phyloP scores from a whole-genome alignment of 148 eudicot genomes.

The Euryodendron excelsum region DNA sequence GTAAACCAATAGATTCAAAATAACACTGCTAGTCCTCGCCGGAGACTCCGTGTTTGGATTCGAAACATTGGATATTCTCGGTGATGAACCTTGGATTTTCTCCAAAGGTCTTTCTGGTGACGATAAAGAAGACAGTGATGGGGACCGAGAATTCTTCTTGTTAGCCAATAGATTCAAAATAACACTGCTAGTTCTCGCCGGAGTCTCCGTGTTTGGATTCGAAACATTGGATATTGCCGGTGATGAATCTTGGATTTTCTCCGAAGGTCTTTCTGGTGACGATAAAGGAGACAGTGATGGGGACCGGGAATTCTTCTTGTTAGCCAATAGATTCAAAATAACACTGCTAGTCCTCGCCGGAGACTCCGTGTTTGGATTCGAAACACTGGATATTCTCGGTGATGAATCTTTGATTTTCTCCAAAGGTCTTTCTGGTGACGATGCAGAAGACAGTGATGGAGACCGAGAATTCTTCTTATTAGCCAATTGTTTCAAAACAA shows the following conservation, averaged over 20 bases:
- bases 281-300: slow-evolving; percentile 17
- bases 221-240: neutral
- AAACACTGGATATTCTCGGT: slow-evolving; percentile 27
- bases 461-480: neutral
- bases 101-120: slow-evolving; percentile 4
- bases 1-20: slow-evolving; percentile 9
- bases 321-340: neutral
- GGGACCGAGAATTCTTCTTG: slow-evolving; percentile 10
- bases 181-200: neutral
- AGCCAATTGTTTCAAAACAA: slow-evolving; percentile 8
- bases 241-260: neutral
- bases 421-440: slow-evolving; percentile 41
- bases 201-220: slow-evolving; percentile 14
- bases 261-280: slow-evolving; percentile 15
- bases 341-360: neutral
- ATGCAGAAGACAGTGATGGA: slow-evolving; percentile 16
- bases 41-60: slow-evolving; percentile 10
- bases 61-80: neutral
- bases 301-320: slow-evolving; percentile 7
- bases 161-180: slow-evolving; percentile 12
- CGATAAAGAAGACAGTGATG: slow-evolving; percentile 1
- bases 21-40: neutral
- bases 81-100: slow-evolving; percentile 11
- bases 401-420: slow-evolving; percentile 31
- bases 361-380: slow-evolving; percentile 13